phyloP scores from a whole-genome alignment of 768 basidiomycete genomes.

The Lentinula sp. region DNA sequence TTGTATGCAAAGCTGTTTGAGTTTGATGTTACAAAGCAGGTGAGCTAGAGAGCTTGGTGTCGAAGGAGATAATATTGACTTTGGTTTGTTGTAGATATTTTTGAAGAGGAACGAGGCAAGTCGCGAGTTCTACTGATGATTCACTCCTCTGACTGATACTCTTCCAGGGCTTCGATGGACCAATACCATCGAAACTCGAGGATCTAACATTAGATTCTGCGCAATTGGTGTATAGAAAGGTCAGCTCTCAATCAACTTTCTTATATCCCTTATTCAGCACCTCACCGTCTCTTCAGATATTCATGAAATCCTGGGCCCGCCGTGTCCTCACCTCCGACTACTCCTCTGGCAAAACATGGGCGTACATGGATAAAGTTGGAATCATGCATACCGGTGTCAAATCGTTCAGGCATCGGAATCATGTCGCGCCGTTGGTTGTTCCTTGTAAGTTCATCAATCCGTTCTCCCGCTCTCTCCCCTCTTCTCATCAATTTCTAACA shows the following conservation, averaged over 20 bases:
- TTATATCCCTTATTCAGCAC: slow-evolving; percentile 2
- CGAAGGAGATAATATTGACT: background rate
- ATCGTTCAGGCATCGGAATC: slow-evolving; percentile 34
- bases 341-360: slow-evolving; percentile 33
- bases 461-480: slow-evolving; percentile 11
- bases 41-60: background rate
- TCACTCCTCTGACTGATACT: background rate
- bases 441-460: slow-evolving; percentile 20
- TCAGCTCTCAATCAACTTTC: slow-evolving; percentile 21
- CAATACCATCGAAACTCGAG: slow-evolving; percentile 27
- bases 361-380: slow-evolving; percentile 37
- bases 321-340: slow-evolving; percentile 38
- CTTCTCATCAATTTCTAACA: slow-evolving; percentile 1
- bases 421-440: slow-evolving; percentile 23
- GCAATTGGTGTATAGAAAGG: slow-evolving; percentile 42
- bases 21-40: slow-evolving; percentile 38
- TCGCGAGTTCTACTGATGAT: background rate
- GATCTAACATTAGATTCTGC: slow-evolving; percentile 37
- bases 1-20: slow-evolving; percentile 40
- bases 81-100: slow-evolving; percentile 11
- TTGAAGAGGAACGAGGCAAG: slow-evolving; percentile 24
- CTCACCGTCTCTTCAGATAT: slow-evolving; percentile 24
- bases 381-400: slow-evolving; percentile 43
- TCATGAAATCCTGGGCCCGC: slow-evolving; percentile 28
- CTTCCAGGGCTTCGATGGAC: slow-evolving; percentile 32